Conservation (phyloP, 2,329 filamentous ascomycete species). For the Seiridium unicorne region DNA sequence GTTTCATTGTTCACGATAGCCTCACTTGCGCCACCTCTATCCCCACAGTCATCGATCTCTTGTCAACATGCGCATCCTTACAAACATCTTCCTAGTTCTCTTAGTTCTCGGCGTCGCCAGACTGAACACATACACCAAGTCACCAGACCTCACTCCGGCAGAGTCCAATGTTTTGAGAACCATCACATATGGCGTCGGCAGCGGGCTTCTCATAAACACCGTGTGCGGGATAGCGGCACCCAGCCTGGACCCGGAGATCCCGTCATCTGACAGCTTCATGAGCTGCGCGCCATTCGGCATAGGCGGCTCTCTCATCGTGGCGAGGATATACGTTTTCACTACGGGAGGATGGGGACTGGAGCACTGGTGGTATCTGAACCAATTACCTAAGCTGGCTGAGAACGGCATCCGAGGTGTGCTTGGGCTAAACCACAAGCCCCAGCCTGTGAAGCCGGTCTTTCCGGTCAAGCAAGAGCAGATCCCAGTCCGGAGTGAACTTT, state of each 20-base stretch:
- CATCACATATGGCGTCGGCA: constrained; percentile 4
- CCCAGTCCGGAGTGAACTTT: not conserved
- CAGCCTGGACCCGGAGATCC: constrained; percentile 7
- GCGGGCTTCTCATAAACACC: constrained; percentile 8
- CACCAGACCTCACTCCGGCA: not conserved
- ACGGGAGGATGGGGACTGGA: constrained; percentile 3
- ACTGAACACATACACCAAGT: not conserved
- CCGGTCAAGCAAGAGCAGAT: not conserved
- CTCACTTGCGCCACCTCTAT: too few species aligned
- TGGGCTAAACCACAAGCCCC: not conserved
- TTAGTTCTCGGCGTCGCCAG: not conserved
- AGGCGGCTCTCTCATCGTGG: constrained; percentile 1
- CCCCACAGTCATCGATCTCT: not conserved
- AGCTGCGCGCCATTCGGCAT: constrained; percentile 11
- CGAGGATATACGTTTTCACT: constrained; percentile 5
- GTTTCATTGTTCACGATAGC: too few species aligned
- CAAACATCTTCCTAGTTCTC: not conserved
- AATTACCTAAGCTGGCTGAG: not conserved
- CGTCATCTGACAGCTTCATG: constrained; percentile 8
- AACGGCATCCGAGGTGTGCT: not conserved
- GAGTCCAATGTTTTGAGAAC: constrained; percentile 9
- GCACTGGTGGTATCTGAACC: constrained; percentile 8
- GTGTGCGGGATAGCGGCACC: constrained; percentile 9
- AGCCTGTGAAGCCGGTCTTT: not conserved
- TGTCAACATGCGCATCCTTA: constrained; percentile 5